phyloP scores from a whole-genome alignment of 208 protist genomes.

The Wallacemonas rigidus region DNA sequence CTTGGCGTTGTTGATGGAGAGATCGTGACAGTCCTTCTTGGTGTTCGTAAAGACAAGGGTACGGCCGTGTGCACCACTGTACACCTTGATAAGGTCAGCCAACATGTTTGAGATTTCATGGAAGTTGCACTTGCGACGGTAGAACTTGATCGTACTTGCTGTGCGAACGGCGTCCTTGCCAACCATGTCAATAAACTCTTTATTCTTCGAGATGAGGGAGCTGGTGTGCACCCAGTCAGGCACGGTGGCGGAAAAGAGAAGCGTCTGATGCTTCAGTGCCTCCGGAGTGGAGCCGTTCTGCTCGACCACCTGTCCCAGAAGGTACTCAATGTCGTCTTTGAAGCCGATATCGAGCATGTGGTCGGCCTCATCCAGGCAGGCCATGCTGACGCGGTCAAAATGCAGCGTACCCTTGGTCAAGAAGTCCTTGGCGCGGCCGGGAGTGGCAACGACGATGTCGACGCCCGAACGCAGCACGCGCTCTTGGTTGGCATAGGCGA shows the following conservation, averaged over 20 bases:
- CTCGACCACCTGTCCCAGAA: constrained; percentile 92
- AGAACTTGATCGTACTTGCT: constrained; percentile 86
- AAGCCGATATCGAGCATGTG: constrained; percentile 99
- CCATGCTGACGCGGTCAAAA: constrained; percentile 90
- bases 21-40: constrained; percentile 91
- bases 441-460: constrained; percentile 98
- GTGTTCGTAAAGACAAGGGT: constrained; percentile 94
- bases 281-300: constrained; percentile 85
- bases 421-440: constrained; percentile 98
- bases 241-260: constrained; percentile 94
- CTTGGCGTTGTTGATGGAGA: constrained; percentile 90
- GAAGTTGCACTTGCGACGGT: constrained; percentile 91
- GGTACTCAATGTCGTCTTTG: constrained; percentile 94
- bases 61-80: constrained; percentile 80
- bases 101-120: constrained; percentile 90
- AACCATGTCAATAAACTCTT: constrained; percentile 95
- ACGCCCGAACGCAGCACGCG: constrained; percentile 94
- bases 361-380: constrained; percentile 99
- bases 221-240: constrained; percentile 91
- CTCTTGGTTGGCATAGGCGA: constrained; percentile 93
- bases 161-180: constrained; percentile 94
- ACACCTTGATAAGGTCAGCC: constrained; percentile 91
- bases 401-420: constrained; percentile 95
- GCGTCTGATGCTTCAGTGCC: constrained; percentile 82
- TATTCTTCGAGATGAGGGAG: constrained; percentile 79